These are phyloP conservation scores for Durio zibethinus DNA, from an alignment of 345 rosid species.

Conservation along the genomic window DNA sequence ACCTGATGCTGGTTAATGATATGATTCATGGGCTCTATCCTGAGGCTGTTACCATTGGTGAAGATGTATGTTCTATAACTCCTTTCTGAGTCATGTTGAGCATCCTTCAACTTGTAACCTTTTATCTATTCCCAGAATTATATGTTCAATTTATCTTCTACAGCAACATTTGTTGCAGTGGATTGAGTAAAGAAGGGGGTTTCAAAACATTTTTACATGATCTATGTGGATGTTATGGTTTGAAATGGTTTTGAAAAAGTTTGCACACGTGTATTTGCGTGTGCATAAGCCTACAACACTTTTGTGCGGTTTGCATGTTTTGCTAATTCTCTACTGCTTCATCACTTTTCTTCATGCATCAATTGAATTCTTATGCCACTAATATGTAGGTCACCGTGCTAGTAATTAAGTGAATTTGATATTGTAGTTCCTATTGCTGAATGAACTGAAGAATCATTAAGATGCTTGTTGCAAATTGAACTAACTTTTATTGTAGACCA, in stretches of 20 bases:
- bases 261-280: not conserved
- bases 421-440: not conserved
- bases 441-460: not conserved
- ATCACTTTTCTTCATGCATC: not conserved
- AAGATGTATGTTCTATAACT: constrained; percentile 55
- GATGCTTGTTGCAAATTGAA: not conserved
- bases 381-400: not conserved
- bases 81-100: not conserved
- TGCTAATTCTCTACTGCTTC: not conserved
- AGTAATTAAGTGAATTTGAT: not conserved
- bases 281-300: not conserved
- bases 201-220: not conserved
- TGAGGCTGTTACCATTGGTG: constrained; percentile 81
- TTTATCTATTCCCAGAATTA: not conserved
- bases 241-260: not conserved
- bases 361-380: not conserved
- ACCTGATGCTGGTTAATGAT: constrained; percentile 93
- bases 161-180: not conserved
- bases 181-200: not conserved
- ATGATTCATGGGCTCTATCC: constrained; percentile 93
- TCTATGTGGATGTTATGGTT: not conserved
- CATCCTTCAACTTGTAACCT: not conserved
- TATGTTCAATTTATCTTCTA: not conserved
- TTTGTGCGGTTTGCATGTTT: not conserved
- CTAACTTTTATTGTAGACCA: not conserved